Percentiles rank a stretch among this genome's conserved stretches.
These are phyloP conservation scores for Crepidotus variabilis DNA, from an alignment of 768 basidiomycete species.

Conservation along the genomic window DNA sequence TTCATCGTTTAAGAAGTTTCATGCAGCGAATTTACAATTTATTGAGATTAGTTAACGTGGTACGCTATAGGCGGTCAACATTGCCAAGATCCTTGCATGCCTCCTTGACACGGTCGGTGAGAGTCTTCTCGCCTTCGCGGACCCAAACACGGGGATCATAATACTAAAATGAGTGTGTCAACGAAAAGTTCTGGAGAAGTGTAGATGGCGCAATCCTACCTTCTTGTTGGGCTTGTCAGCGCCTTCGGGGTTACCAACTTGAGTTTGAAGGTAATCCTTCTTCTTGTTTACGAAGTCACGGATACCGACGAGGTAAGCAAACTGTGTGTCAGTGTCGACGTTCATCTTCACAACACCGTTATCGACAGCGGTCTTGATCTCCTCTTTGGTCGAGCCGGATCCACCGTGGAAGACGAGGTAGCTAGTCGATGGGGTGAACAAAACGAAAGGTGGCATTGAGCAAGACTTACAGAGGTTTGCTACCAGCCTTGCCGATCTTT, in stretches of 20 bases:
- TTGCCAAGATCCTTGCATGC: slow-evolving; percentile 90
- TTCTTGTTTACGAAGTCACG: slow-evolving; percentile 85
- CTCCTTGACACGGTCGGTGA: slow-evolving; percentile 81
- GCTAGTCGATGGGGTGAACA: slow-evolving; percentile 31
- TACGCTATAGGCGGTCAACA: slow-evolving; percentile 25
- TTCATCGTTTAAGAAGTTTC: no score
- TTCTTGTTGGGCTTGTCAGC: slow-evolving; percentile 99
- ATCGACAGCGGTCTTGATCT: slow-evolving; percentile 87
- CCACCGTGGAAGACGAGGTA: slow-evolving; percentile 99
- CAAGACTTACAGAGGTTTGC: slow-evolving; percentile 78
- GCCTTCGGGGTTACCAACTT: slow-evolving; percentile 98
- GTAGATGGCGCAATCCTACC: slow-evolving; percentile 31
- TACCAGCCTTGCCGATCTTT: slow-evolving; percentile 58
- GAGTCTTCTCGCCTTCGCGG: slow-evolving; percentile 96
- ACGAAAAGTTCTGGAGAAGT: background rate
- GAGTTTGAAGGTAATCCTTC: slow-evolving; percentile 82
- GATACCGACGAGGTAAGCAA: slow-evolving; percentile 86
- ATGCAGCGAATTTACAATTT: background rate
- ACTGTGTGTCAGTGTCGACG: slow-evolving; percentile 94
- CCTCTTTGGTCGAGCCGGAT: slow-evolving; percentile 94
- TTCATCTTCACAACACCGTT: slow-evolving; percentile 99
- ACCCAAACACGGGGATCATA: slow-evolving; percentile 99
- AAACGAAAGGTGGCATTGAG: background rate
- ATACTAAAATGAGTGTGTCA: slow-evolving; percentile 39
- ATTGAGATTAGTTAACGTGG: background rate